Evolutionary conservation across 495 filamentous ascomycete species (phyloP).

Genomic region (Pyrenula aspistea): DNA sequence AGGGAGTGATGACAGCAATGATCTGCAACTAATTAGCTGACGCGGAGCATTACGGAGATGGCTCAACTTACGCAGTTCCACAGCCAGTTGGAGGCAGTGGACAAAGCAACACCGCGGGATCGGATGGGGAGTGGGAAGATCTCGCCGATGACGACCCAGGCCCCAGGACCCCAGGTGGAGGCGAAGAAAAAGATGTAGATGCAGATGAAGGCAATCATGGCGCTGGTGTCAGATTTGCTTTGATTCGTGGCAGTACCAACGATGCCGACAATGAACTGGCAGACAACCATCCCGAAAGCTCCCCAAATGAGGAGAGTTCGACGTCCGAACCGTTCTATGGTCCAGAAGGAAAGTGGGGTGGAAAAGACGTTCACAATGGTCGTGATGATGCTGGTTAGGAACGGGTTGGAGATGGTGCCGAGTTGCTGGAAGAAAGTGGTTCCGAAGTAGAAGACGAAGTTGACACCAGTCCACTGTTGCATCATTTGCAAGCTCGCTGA

Average conservation of each 20-base stretch:
- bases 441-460: constrained; percentile 89
- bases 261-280: constrained; percentile 78
- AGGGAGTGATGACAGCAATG: constrained; percentile 67
- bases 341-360: constrained; percentile 71
- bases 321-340: constrained; percentile 72
- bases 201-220: constrained; percentile 66
- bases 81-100: constrained; percentile 80
- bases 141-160: constrained; percentile 80
- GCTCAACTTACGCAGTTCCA: constrained; percentile 48
- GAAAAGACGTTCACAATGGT: constrained; percentile 78
- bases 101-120: constrained; percentile 66
- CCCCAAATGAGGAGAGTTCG: constrained; percentile 74
- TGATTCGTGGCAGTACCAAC: constrained; percentile 15
- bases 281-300: constrained; percentile 67
- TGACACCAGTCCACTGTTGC: constrained; percentile 74
- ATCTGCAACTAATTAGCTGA: constrained; percentile 19
- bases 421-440: constrained; percentile 65
- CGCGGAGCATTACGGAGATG: neutral
- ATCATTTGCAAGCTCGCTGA: constrained; percentile 47
- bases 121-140: constrained; percentile 79
- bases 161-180: constrained; percentile 58
- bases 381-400: constrained; percentile 69
- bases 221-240: constrained; percentile 37
- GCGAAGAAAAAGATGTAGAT: constrained; percentile 72
- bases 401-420: constrained; percentile 57